Evolutionary conservation across 495 filamentous ascomycete species (phyloP), one percentile per base, ranked within the genome.

Genomic region (Lasiosphaeria miniovina): DNA sequence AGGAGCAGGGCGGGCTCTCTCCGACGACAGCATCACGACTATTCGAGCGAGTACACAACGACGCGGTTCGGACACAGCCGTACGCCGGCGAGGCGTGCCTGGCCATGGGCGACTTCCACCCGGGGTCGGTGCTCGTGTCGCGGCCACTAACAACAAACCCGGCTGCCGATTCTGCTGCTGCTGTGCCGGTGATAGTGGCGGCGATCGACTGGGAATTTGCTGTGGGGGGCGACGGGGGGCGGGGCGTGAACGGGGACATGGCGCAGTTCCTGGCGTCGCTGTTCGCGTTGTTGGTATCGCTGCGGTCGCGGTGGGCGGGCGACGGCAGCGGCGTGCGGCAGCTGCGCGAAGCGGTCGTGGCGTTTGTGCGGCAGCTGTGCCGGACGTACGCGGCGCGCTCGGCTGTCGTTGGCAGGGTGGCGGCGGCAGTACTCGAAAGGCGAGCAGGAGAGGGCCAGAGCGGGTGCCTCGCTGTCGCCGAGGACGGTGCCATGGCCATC

Each of bases 131-230:
- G 49, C 49, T 52, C 9, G 33, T 52, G 3, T 24, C 24, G 7
- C 31, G 24, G 5, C 49, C 15, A 12, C 24, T 9, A 2, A 24
- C 24, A 24, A 14, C 9, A 36, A 4, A 34, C 9, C 24, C 11
- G 6, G 24, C 8, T 7, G 24, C 7, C 10, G 4, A 32, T 24
- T 24, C 24, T 24, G 24, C 24, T 24, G 24, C 24, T 24, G 24
- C 24, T 24, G 24, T 24, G 24, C 24, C 33, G 49, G n/a, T 52
- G n/a, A 5, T 24, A 5, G 49, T 52, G 6, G 49, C 10, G 6
- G 49, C 33, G 24, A 52, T 52, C 49, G 49, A 52, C 49, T 52
- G 49, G 49, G 49, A 52, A 32, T 36, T 52, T 15, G 33, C 49
- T 24, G 24, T 24, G 10, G 31, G 1, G 2, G 11, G 33, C 6